Base-by-base conservation (phyloP, 1,139 yeast species). In the Sugiyamaella paludigena region DNA sequence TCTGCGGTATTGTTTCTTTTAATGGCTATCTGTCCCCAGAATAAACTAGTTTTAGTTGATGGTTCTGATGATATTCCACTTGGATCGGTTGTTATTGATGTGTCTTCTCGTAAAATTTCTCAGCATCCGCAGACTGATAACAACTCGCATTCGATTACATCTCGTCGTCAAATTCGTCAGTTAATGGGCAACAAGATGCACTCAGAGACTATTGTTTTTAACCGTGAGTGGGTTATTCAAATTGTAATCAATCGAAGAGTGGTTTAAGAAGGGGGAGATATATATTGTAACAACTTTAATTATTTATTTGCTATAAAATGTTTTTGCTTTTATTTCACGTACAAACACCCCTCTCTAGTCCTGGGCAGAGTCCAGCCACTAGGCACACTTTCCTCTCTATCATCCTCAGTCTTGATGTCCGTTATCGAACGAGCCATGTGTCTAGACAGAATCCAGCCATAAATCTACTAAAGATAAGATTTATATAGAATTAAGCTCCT, bases 211-310 rank as follows among this genome's bases (percentile, higher is more conserved):
- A 41, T 55, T 33, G 45, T 42, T 13, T 58, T 58, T 45, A 58
- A 54, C 37, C 57, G 62, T 7, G 65, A 65, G 36, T 67, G 71
- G 70, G 52, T 67, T 30, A 55, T 64, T 12, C 69, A 65, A 39
- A 58, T 66, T 43, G 52, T 67, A 33, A 64, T 67, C 16, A 65
- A 63, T 49, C 65, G 65, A 19, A 55, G 63, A 7, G 29, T 64
- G 2, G 58, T 66, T 2, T 61, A 50, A 49, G 16, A 5, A 19
- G 24, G 24, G 24, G 24, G 24, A 19, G 3, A 19, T 19, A 19
- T 19, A 19, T n/a, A n/a, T n/a, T n/a, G n/a, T n/a, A n/a, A n/a
- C n/a, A n/a, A n/a, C n/a, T n/a, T n/a, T n/a, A n/a, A n/a, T 15
- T 12, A 19, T 19, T 19, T 19, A 19, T 19, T 19, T 19, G 26